Base-by-base conservation (phyloP, 352 stramenopile species). In the Plasmopara halstedii region DNA sequence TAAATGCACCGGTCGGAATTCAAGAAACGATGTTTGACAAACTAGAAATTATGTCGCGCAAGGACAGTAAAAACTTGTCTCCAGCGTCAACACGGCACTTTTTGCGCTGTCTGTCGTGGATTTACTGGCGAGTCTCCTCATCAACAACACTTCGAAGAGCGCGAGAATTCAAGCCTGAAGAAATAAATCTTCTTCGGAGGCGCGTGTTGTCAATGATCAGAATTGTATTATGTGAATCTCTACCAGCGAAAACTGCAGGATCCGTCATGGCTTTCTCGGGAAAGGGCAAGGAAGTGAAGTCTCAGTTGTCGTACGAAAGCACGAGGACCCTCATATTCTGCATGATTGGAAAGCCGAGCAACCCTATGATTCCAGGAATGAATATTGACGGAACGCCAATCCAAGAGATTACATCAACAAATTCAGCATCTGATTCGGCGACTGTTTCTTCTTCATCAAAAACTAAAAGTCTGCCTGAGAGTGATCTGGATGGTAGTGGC, bases 321-420 rank as follows among this genome's bases (percentile, higher is more conserved):
- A 88, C 78, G n/a, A 66, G 75, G 1, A 78, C 76, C 19, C 57
- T 92, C 22, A 87, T 92, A 17, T 92, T 88, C 45, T 86, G 80
- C 47, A 92, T 92, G 80, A 86, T 92, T 41, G 77, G 80, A 6
- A 92, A 92, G 36, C 69, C 77, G 23, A 85, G 76, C 23, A 83
- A 84, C 21, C 71, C 73, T 11, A 84, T 83, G 69, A 65, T 80
- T 14, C 66, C 68, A 13, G 68, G 68, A 40, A 62, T 79, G 39
- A 79, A 81, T 20, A 71, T 77, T 35, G 75, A 87, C 52, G 75
- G 72, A 26, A 81, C 71, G 5, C 70, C 71, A 6, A 58, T 77
- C 9, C 69, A 81, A 41, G 75, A 82, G n/a, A 55, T 64, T 47
- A 67, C 70, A 21, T 35, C 56, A 3, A 46, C 60, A 22, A 67